Evolutionary conservation across 495 filamentous ascomycete genomes (phyloP), one percentile per base, ranked within the genome.

Genomic region (Neurospora sp.): DNA sequence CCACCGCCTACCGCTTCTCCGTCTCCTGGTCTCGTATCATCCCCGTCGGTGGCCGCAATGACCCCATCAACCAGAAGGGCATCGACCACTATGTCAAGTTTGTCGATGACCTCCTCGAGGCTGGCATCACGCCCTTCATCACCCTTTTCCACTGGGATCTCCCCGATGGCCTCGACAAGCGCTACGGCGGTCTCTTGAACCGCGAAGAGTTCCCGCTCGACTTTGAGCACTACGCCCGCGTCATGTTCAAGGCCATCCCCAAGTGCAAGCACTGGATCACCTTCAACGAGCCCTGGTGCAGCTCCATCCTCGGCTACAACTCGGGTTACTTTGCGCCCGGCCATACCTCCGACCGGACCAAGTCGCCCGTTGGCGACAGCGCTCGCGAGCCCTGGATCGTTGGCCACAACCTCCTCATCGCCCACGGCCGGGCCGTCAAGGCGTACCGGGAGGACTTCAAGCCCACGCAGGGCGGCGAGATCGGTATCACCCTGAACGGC

Each of bases 11-110:
- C 81, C 90, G 91, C 73, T 94, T 94, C 81, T 93, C 92, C 38
- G 81, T 93, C 71, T 90, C 91, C 54, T 93, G 92, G 92, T 89
- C 85, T 36, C 88, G 91, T 59, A 88, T 93, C 74, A 92, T 93
- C 74, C 91, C 91, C 31, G 80, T 89, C 69, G 88, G 89, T 71
- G 87, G 88, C 62, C 87, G 88, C 73, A 87, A 87, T 75, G 88
- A 90, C 75, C 87, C 88, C 42, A 78, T 90, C 79, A 91, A 90
- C 80, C 86, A 88, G 76, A 83, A 82, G 42, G 88, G 88, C 38
- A 80, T 90, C 38, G 83, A 87, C 74, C 86, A 89, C 80, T 90
- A 90, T 77, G 83, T 86, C 73, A 86, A 88, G 78, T 89, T 90
- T 69, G 85, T 89, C 69, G 85, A 89, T 74, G 87, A 89, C 79